These are phyloP conservation scores for Podospora pseudopauciseta DNA, from an alignment of 495 filamentous ascomycete genomes.

Conservation along the genomic window DNA sequence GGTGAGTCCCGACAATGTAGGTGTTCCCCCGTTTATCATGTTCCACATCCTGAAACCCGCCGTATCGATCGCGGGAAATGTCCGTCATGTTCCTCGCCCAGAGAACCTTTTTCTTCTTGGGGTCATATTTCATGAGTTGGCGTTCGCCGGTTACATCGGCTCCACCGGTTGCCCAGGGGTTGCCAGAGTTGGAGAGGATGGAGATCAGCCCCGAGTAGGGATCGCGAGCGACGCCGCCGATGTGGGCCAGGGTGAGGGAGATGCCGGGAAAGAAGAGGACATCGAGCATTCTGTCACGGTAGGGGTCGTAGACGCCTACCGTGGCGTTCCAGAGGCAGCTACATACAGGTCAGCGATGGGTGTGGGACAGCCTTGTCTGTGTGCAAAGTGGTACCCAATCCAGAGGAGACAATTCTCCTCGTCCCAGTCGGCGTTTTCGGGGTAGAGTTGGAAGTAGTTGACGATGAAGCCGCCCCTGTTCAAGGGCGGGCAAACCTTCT, in stretches of 20 bases:
- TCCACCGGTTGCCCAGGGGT: constrained; percentile 28
- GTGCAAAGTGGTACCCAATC: constrained; percentile 19
- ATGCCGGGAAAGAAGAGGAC: constrained; percentile 30
- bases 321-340: constrained; percentile 26
- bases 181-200: constrained; percentile 32
- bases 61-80: constrained; percentile 25
- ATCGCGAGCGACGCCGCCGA: constrained; percentile 37
- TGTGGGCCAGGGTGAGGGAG: constrained; percentile 28
- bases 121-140: constrained; percentile 27
- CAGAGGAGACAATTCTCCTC: constrained; percentile 28
- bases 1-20: constrained; percentile 35
- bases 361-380: background rate
- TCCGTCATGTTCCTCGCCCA: constrained; percentile 33
- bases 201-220: constrained; percentile 29
- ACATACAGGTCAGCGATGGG: background rate
- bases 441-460: constrained; percentile 35
- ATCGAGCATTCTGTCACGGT: constrained; percentile 23
- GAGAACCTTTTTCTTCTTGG: constrained; percentile 13
- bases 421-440: constrained; percentile 40
- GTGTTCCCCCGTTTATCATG: constrained; percentile 32
- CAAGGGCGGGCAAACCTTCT: constrained; percentile 12
- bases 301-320: constrained; percentile 35
- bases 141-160: constrained; percentile 30
- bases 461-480: constrained; percentile 30
- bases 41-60: constrained; percentile 36